These are phyloP conservation scores for Naganishia friedmannii DNA, from an alignment of 768 basidiomycete genomes.

Conservation along the genomic window DNA sequence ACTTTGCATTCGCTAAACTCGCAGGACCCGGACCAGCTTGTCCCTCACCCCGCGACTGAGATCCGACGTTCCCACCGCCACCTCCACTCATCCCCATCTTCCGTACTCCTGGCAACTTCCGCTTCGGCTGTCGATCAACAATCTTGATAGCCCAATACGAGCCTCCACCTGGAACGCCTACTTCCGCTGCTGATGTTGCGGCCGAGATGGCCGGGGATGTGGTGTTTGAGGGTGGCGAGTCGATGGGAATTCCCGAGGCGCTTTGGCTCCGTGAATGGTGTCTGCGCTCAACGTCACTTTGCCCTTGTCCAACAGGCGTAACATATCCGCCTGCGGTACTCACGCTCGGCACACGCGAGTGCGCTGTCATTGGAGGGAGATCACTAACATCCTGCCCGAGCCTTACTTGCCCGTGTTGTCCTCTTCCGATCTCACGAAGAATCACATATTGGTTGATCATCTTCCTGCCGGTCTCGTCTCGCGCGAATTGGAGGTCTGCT, in stretches of 20 bases:
- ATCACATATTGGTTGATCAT: slow-evolving; percentile 83
- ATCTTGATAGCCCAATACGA: slow-evolving; percentile 54
- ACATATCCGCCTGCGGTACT: slow-evolving; percentile 55
- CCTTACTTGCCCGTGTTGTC: slow-evolving; percentile 87
- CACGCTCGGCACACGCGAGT: slow-evolving; percentile 33
- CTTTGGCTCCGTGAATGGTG: not conserved
- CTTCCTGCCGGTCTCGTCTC: slow-evolving; percentile 44
- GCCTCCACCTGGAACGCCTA: slow-evolving; percentile 31
- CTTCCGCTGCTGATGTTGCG: slow-evolving; percentile 23
- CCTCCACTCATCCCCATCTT: slow-evolving; percentile 60
- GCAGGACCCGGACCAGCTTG: slow-evolving; percentile 28
- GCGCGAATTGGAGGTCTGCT: slow-evolving; percentile 20
- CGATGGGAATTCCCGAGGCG: not conserved
- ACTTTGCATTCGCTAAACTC: slow-evolving; percentile 47
- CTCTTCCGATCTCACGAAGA: slow-evolving; percentile 71
- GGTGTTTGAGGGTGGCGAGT: too few species aligned
- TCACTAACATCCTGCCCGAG: slow-evolving; percentile 60
- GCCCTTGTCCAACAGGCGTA: slow-evolving; percentile 44
- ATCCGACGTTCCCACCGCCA: slow-evolving; percentile 31
- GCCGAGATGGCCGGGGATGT: not conserved
- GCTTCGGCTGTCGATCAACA: slow-evolving; percentile 59
- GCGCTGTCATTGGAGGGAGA: not conserved
- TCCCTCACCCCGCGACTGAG: slow-evolving; percentile 22
- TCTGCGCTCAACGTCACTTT: not conserved
- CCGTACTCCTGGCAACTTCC: slow-evolving; percentile 66